Conservation (phyloP, 768 basidiomycete genomes). For the Amanita rimosa region DNA sequence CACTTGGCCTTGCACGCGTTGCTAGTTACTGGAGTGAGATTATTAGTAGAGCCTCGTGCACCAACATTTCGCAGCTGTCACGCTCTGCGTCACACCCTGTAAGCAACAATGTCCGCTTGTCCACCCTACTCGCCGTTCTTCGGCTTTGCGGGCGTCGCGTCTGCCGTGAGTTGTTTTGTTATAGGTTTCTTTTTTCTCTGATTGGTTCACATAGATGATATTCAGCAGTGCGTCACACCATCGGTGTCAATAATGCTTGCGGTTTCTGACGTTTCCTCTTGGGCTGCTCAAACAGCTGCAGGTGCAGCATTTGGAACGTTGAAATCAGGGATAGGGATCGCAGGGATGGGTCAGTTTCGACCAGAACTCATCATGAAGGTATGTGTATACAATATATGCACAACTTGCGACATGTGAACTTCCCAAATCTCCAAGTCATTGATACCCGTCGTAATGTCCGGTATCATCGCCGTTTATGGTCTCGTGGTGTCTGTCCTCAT, state of each 20-base stretch:
- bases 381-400: constrained; percentile 11
- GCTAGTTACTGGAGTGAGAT: neutral
- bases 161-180: constrained; percentile 49
- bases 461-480: constrained; percentile 96
- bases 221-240: constrained; percentile 65
- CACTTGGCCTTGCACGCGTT: neutral
- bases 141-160: constrained; percentile 94
- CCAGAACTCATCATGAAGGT: constrained; percentile 99
- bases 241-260: neutral
- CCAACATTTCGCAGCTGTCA: neutral
- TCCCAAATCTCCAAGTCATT: constrained; percentile 46
- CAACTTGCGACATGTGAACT: neutral
- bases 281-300: constrained; percentile 40
- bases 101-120: constrained; percentile 46
- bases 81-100: neutral
- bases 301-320: constrained; percentile 96
- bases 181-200: neutral
- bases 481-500: constrained; percentile 94
- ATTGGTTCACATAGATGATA: constrained; percentile 63
- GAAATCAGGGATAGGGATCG: constrained; percentile 95
- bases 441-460: constrained; percentile 96
- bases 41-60: neutral
- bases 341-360: constrained; percentile 85
- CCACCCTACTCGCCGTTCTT: constrained; percentile 97
- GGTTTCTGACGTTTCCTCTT: constrained; percentile 2